Base-by-base conservation (phyloP, 352 stramenopile species). In the Pythium biforme region DNA sequence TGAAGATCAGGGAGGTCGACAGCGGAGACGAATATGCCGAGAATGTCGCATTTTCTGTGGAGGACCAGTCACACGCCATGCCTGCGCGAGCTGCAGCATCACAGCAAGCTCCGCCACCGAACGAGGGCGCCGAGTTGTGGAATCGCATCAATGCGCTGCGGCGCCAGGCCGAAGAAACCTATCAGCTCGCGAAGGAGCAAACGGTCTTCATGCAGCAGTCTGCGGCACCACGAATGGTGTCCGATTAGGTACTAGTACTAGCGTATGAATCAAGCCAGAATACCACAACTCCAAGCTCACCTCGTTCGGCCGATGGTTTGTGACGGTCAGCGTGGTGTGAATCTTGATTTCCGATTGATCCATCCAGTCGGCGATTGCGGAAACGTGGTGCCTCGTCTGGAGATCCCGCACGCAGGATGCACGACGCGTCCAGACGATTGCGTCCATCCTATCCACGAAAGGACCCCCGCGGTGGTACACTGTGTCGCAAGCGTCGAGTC, bases 131-230 rank as follows among this genome's bases (percentile, higher is more conserved):
- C 33, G 2, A 41, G 17, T 31, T 46, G 49, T 59, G 51, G 48
- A 59, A 48, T 26, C 59, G 51, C 7, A 59, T 65, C 31, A 57
- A 65, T 15, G 49, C 51, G 37, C 39, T 65, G 20, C 51, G 51
- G 3, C 53, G 57, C n/a, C 51, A 58, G 19, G 60, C 60, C 43
- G 60, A 68, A 46, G 31, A 68, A 27, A 57, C 60, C 8, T 68
- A 68, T 27, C 60, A 47, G n/a, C 29, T 68, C 10, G 56, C 60
- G 5, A 55, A 40, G 43, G 29, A 57, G 19, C 57, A 68, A 20
- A 58, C 51, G 6, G 45, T 48, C 15, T 25, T 45, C 33, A 58
- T 58, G 51, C 23, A 58, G 23, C 51, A 48, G 20, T 12, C 37
- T 4, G 22, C 50, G 26, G 19, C 48, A 4, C 17, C 48, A 12